Base-by-base conservation (phyloP, 2,329 filamentous ascomycete genomes). In the Trichoderma arundinaceum region DNA sequence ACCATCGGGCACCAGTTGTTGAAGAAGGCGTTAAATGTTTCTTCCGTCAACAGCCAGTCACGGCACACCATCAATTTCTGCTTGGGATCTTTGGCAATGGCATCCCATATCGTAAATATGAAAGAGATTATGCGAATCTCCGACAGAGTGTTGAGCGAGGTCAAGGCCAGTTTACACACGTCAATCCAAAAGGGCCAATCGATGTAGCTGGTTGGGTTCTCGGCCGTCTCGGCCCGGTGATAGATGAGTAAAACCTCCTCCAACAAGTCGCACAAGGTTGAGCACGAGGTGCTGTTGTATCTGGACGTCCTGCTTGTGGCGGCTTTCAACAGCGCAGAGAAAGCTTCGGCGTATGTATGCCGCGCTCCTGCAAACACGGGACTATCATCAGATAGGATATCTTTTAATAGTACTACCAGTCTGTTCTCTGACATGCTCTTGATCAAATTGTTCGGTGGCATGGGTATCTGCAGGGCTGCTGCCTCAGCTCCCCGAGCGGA, bases 1-100 rank as follows among this genome's bases (percentile, higher is more conserved):
- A 97, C 92, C 94, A 97, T 96, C 0, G 94, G 92, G 73, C 92
- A 96, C 93, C 94, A 97, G 73, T 97, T 92, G 73, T 91, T 94
- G 79, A 97, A 97, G 68, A 92, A 88, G 67, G 86, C 87, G 73
- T 91, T 88, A 75, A 97, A 97, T 2, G 90, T 85, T 32, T 88
- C 83, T 62, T 91, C 88, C 7, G 88, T 85, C 12, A 97, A 80
- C 44, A 97, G 79, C 82, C 95, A 94, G 22, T 88, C 86, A 33
- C 90, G 72, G 74, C 92, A 96, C 17, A 96, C 75, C 13, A 84
- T 80, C 65, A 85, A 82, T 76, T 94, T 96, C 57, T 91, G 85
- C 58, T 81, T 79, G 2, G 88, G 84, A 63, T 92, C 85, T 39
- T 84, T 83, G 10, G 86, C 83, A 67, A 95, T 83, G 1, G 88